These are phyloP conservation scores for Tylopilus cervinicoccineus DNA, from an alignment of 768 basidiomycete species.

Conservation along the genomic window DNA sequence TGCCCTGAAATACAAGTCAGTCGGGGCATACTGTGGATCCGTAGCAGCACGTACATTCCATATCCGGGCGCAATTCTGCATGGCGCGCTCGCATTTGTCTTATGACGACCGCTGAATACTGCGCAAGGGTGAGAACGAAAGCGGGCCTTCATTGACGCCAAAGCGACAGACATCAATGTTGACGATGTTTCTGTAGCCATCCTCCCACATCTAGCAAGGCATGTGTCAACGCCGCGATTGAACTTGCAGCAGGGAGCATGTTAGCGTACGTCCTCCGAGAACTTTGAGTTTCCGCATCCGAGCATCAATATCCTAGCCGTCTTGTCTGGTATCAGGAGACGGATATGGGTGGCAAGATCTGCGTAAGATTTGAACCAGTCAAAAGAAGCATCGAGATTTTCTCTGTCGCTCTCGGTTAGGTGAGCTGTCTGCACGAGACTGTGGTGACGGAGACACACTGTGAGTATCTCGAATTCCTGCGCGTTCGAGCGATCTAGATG, in stretches of 20 bases:
- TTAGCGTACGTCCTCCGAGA: conserved; percentile 65
- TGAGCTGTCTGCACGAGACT: background rate
- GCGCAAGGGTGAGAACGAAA: background rate
- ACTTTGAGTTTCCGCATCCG: conserved; percentile 78
- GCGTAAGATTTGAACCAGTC: conserved; percentile 88
- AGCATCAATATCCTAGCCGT: conserved; percentile 67
- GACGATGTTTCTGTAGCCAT: conserved; percentile 75
- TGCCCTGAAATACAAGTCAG: conserved; percentile 47
- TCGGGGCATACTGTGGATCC: background rate
- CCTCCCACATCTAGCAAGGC: conserved; percentile 76
- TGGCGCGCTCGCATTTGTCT: conserved; percentile 67
- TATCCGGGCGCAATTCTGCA: conserved; percentile 47
- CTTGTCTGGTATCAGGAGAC: conserved; percentile 59
- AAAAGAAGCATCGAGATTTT: conserved; percentile 55
- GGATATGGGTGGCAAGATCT: conserved; percentile 62
- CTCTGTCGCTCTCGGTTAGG: conserved; percentile 36
- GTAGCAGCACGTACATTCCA: conserved; percentile 54
- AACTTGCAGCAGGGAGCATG: no score
- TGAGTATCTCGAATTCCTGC: conserved; percentile 68
- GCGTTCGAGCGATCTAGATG: conserved; percentile 1
- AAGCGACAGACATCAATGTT: conserved; percentile 62
- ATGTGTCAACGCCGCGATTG: conserved; percentile 1
- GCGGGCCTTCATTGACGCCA: background rate
- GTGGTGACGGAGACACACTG: conserved; percentile 40
- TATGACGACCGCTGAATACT: conserved; percentile 77